Base-by-base conservation (phyloP, 1,139 yeast species). In the Yamadazyma trypodendri region DNA sequence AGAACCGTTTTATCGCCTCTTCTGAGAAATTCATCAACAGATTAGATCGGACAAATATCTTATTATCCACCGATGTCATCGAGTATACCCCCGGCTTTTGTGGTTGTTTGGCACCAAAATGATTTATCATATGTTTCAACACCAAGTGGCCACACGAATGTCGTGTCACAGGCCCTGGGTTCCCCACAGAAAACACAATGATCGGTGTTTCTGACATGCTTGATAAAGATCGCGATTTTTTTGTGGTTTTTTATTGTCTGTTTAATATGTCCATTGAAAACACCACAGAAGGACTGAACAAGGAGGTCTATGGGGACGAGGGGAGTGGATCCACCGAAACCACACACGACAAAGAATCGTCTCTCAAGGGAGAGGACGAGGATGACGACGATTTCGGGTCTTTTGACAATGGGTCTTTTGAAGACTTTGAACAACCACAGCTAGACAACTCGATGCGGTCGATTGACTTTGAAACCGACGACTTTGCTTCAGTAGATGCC, bases 321-420 rank as follows among this genome's bases (percentile, higher is more conserved):
- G n/a, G n/a, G n/a, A n/a, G n/a, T n/a, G n/a, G n/a, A n/a, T n/a
- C n/a, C n/a, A n/a, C n/a, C n/a, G n/a, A n/a, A n/a, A n/a, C n/a
- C n/a, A n/a, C n/a, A 28, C 31, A 25, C 21, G 33, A 32, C 22
- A 36, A 34, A 27, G 29, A 44, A 20, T 40, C 38, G 28, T 39
- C 44, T 13, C 49, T 37, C 23, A 40, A 44, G 17, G 39, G 32
- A 9, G 32, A 49, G 7, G 56, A 48, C 1, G 60, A 32, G 3
- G 43, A 33, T 11, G 41, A 40, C 6, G 68, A 66, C 37, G 72
- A 64, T 32, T 67, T 67, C 46, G 71, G 69, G 10, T 55, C 62
- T 6, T 65, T 72, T 50, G 74, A 72, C 37, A 71, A 69, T 40
- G 73, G 69, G 0, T 65, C 73, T 1, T 58, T 66, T 32, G 68